These are phyloP conservation scores for Prillingera fragicola DNA, from an alignment of 1,284 basidiomycete genomes.

Conservation along the genomic window DNA sequence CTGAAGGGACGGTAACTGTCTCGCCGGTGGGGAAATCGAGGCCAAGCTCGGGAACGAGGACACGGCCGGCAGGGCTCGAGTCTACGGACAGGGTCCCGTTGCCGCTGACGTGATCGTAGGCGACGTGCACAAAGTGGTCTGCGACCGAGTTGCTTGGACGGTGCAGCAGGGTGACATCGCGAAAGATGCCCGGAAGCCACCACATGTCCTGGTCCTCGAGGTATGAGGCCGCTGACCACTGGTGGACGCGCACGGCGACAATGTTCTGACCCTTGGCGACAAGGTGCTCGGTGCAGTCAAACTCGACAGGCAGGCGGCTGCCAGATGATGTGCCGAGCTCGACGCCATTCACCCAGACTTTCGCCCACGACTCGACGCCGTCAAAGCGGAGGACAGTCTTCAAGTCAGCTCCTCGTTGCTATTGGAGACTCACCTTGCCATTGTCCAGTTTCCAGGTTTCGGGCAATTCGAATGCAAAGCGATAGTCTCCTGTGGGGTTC, in stretches of 20 bases:
- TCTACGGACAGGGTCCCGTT: conserved; percentile 14
- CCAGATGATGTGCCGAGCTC: conserved; percentile 6
- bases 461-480: not conserved
- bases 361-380: conserved; percentile 15
- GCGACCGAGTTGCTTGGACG: conserved; percentile 9
- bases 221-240: conserved; percentile 15
- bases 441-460: too few species aligned
- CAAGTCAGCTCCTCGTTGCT: not conserved
- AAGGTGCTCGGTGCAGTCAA: conserved; percentile 8
- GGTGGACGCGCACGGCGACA: conserved; percentile 7
- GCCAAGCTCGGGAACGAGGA: conserved; percentile 8
- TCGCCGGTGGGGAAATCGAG: conserved; percentile 10
- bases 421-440: not conserved
- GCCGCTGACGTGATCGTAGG: conserved; percentile 1
- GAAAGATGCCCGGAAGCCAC: conserved; percentile 18
- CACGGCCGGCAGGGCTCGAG: conserved; percentile 2
- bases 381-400: conserved; percentile 14
- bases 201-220: conserved; percentile 18
- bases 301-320: conserved; percentile 9
- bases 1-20: too few species aligned
- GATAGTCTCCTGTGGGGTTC: conserved; percentile 2
- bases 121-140: conserved; percentile 12
- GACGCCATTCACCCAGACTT: conserved; percentile 14
- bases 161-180: conserved; percentile 10
- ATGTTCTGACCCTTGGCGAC: not conserved